phyloP scores from a whole-genome alignment of 768 basidiomycete genomes.

The Clitopilus passeckerianus region DNA sequence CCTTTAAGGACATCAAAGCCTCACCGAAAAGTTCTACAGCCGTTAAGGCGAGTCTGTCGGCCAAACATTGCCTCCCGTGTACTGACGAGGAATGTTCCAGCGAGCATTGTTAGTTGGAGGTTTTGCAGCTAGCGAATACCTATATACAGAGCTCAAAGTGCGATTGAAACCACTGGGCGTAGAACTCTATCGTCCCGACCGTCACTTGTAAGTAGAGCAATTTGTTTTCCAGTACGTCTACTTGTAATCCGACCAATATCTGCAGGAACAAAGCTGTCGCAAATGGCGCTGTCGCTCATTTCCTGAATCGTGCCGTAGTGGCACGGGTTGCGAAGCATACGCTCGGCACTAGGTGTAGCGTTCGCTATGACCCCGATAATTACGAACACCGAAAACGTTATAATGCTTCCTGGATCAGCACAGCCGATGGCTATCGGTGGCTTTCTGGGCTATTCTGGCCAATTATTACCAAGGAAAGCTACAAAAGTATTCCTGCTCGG shows the following conservation, averaged over 20 bases:
- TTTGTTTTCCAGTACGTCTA: too few species aligned
- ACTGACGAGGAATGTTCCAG: slow-evolving; percentile 8
- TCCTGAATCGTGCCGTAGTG: slow-evolving; percentile 11
- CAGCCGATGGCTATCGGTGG: neutral
- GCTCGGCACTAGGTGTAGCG: slow-evolving; percentile 6
- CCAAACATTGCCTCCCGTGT: neutral
- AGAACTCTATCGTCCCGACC: neutral
- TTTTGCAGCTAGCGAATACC: slow-evolving; percentile 37
- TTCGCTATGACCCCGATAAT: neutral
- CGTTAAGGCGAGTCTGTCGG: neutral
- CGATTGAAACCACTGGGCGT: slow-evolving; percentile 14
- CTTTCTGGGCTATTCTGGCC: slow-evolving; percentile 14
- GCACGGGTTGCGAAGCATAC: slow-evolving; percentile 10
- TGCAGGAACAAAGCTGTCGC: slow-evolving; percentile 5
- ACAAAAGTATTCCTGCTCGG: too few species aligned
- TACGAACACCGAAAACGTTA: neutral
- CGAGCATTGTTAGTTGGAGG: slow-evolving; percentile 31
- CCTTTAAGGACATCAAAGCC: slow-evolving; percentile 21
- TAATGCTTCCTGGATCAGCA: neutral
- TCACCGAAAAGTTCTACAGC: neutral
- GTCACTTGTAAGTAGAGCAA: neutral
- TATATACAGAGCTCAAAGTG: slow-evolving; percentile 28
- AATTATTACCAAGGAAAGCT: slow-evolving; percentile 17
- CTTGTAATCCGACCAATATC: too few species aligned
- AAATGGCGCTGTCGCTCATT: slow-evolving; percentile 15